A percentile compares a stretch with the other conserved stretches of the same genome.
phyloP scores from a whole-genome alignment of 345 rosid genomes.

The Mercurialis annua region DNA sequence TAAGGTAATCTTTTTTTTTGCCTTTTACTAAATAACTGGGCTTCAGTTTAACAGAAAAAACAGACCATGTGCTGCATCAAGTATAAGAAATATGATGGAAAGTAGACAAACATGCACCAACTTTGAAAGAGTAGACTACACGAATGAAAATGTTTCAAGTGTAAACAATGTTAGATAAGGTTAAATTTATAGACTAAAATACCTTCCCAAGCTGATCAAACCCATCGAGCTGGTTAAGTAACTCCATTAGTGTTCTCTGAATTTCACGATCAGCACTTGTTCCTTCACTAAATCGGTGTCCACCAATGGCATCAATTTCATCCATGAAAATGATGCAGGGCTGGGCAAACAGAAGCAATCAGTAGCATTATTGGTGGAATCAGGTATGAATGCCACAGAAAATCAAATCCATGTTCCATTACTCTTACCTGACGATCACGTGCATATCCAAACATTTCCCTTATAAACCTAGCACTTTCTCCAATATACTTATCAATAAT shows the following conservation, averaged over 20 bases:
- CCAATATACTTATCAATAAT: slow-evolving; percentile 96
- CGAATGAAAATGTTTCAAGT: neutral
- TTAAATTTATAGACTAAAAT: slow-evolving; percentile 2
- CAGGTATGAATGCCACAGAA: neutral
- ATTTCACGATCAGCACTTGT: slow-evolving; percentile 99
- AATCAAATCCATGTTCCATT: slow-evolving; percentile 5
- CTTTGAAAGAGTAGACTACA: neutral
- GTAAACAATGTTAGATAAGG: neutral
- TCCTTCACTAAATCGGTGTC: slow-evolving; percentile 96
- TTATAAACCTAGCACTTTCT: slow-evolving; percentile 92
- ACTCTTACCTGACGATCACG: slow-evolving; percentile 88
- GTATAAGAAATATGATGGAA: neutral
- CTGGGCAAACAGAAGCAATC: slow-evolving; percentile 30
- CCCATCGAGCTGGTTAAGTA: slow-evolving; percentile 98
- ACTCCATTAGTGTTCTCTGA: slow-evolving; percentile 94
- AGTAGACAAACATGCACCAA: neutral
- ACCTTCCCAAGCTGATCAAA: slow-evolving; percentile 98
- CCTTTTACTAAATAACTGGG: neutral
- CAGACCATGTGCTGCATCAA: neutral
- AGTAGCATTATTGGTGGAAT: neutral
- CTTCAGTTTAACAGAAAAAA: too few species aligned
- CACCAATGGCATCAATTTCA: slow-evolving; percentile 99
- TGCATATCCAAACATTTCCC: slow-evolving; percentile 98
- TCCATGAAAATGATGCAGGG: slow-evolving; percentile 99
- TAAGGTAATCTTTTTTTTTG: neutral